Conservation (phyloP, 2,329 filamentous ascomycete species). For the Nothomitra cinnamomea region DNA sequence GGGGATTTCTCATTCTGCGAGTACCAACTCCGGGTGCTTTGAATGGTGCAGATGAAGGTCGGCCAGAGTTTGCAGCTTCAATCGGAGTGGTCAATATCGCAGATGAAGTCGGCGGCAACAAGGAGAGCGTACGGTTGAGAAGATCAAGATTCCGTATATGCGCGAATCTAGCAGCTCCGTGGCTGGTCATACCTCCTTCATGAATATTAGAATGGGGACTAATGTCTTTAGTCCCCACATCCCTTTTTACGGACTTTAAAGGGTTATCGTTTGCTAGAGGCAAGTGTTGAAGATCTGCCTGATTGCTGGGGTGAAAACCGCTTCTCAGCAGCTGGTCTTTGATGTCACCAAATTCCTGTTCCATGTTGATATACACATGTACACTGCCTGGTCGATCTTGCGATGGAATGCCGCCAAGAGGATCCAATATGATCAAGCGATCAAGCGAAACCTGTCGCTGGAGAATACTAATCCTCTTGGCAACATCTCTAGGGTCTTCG, state of each 20-base stretch:
- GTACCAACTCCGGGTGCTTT: slow-evolving; percentile 33
- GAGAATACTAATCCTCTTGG: slow-evolving; percentile 23
- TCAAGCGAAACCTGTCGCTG: slow-evolving; percentile 50
- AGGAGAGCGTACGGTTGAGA: slow-evolving; percentile 48
- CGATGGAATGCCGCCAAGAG: slow-evolving; percentile 67
- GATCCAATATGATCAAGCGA: slow-evolving; percentile 75
- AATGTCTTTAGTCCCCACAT: background rate
- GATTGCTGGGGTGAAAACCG: background rate
- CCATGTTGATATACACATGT: slow-evolving; percentile 81
- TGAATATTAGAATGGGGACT: too few relatives aligned
- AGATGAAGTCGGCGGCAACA: slow-evolving; percentile 72
- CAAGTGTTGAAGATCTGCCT: background rate
- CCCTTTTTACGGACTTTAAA: slow-evolving; percentile 25
- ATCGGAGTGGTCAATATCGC: slow-evolving; percentile 74
- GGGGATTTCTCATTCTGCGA: slow-evolving; percentile 54
- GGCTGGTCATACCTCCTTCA: background rate
- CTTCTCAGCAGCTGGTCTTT: slow-evolving; percentile 37
- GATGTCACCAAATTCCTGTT: slow-evolving; percentile 68
- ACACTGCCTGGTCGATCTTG: slow-evolving; percentile 40
- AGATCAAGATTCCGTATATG: slow-evolving; percentile 60
- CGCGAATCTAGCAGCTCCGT: slow-evolving; percentile 10
- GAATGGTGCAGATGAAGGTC: slow-evolving; percentile 14
- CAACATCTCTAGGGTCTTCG: slow-evolving; percentile 25
- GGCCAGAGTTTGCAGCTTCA: slow-evolving; percentile 52
- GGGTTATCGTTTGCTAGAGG: slow-evolving; percentile 23